Conservation (phyloP, 495 filamentous ascomycete species). For the Pseudoneurospora amorphoporcata region DNA sequence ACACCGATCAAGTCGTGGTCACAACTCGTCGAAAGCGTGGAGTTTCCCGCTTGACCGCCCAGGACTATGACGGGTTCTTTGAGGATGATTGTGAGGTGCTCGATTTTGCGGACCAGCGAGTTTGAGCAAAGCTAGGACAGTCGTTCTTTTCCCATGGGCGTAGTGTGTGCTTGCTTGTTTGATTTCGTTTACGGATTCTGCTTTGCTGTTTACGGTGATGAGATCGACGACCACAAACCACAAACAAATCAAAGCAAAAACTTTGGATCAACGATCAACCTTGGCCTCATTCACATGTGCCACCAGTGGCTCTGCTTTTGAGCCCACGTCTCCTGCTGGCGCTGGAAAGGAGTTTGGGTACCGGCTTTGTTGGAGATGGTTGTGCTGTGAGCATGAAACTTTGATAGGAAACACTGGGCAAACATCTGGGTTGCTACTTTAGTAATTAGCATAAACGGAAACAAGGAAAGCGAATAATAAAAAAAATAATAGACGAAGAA, state of each 20-base stretch:
- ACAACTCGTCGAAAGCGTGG: slow-evolving; percentile 65
- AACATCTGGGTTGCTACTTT: not conserved
- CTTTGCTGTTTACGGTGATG: slow-evolving; percentile 1
- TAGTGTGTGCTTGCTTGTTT: not conserved
- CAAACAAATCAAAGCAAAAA: not conserved
- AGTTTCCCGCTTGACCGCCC: slow-evolving; percentile 31
- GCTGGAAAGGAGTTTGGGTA: not conserved
- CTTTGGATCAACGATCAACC: not conserved
- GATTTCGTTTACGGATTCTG: not conserved
- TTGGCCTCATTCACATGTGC: not conserved
- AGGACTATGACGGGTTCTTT: slow-evolving; percentile 75
- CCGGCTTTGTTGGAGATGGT: not conserved
- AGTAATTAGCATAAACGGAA: not conserved
- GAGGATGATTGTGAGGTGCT: slow-evolving; percentile 90
- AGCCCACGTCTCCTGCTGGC: not conserved
- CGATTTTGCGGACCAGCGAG: slow-evolving; percentile 80
- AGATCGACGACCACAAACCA: not conserved
- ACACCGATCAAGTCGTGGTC: slow-evolving; percentile 62
- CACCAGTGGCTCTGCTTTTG: not conserved
- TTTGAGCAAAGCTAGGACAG: slow-evolving; percentile 35
- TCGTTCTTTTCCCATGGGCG: slow-evolving; percentile 2
- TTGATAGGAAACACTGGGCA: not conserved
- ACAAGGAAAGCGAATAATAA: not conserved
- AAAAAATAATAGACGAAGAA: not conserved
- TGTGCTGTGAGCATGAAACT: not conserved